These are phyloP conservation scores for Rhizopogon roseolus DNA, from an alignment of 768 basidiomycete genomes.

Conservation along the genomic window DNA sequence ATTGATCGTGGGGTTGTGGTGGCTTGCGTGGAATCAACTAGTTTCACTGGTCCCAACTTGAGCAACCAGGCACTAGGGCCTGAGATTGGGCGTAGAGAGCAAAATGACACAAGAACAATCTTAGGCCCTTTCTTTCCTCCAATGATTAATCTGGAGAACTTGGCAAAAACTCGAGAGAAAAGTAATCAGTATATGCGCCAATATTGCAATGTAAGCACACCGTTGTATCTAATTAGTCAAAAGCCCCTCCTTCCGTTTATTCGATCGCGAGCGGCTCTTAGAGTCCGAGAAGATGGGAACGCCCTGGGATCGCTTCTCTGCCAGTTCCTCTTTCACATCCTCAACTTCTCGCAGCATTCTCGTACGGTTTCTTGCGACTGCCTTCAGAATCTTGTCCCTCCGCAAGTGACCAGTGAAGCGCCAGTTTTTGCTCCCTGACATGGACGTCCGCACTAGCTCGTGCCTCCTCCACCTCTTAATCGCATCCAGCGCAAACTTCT, in stretches of 20 bases:
- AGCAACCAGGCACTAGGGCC: too few species aligned
- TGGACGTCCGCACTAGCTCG: constrained; percentile 31
- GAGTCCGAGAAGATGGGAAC: constrained; percentile 16
- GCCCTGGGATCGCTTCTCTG: constrained; percentile 19
- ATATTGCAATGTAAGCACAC: background rate
- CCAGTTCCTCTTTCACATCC: constrained; percentile 29
- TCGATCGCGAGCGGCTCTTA: background rate
- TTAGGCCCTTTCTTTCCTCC: too few species aligned
- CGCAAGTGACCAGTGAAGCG: constrained; percentile 35
- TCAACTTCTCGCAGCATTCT: constrained; percentile 36
- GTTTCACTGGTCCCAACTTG: too few species aligned
- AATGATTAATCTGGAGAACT: too few species aligned
- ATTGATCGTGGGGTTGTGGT: too few species aligned
- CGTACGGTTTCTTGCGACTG: constrained; percentile 43
- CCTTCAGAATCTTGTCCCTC: constrained; percentile 46
- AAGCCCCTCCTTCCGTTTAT: background rate
- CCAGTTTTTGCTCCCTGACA: constrained; percentile 32
- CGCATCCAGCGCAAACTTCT: constrained; percentile 42
- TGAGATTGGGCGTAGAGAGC: constrained; percentile 22
- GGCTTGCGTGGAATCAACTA: too few species aligned
- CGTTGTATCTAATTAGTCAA: background rate
- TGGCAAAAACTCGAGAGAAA: background rate
- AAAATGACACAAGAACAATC: constrained; percentile 54
- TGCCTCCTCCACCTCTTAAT: constrained; percentile 30
- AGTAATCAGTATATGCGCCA: background rate